Evolutionary conservation across 768 basidiomycete species (phyloP).

Genomic region (Psilocybe azurescens): DNA sequence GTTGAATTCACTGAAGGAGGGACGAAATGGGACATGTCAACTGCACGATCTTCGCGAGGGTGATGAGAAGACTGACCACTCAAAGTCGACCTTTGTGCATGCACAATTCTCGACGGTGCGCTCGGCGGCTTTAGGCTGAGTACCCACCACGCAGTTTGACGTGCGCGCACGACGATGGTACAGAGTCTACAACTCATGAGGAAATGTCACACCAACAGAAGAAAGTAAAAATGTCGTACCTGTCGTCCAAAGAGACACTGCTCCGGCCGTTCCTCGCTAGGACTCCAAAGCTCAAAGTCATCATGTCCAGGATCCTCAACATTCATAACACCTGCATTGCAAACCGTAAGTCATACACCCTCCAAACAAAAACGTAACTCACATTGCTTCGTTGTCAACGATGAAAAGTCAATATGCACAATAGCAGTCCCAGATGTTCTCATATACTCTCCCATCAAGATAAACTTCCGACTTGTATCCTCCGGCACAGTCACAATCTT

Average conservation of each 20-base stretch:
- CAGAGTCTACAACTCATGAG: conserved; percentile 59
- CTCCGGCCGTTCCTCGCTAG: conserved; percentile 87
- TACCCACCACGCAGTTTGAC: conserved; percentile 84
- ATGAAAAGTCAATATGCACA: conserved; percentile 88
- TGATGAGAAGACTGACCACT: conserved; percentile 68
- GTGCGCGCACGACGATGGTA: conserved; percentile 89
- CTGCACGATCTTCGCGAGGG: background rate
- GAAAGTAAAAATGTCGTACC: conserved; percentile 43
- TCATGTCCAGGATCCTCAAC: conserved; percentile 77
- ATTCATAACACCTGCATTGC: conserved; percentile 64
- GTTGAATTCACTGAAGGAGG: conserved; percentile 84
- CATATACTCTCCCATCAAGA: conserved; percentile 75
- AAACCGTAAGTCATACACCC: background rate
- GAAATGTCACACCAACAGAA: conserved; percentile 3
- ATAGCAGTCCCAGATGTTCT: conserved; percentile 58
- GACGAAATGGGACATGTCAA: conserved; percentile 2
- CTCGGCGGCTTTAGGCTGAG: conserved; percentile 56
- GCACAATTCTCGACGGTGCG: conserved; percentile 71
- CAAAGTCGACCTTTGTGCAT: conserved; percentile 82
- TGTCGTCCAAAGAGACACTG: conserved; percentile 91
- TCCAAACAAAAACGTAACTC: conserved; percentile 31
- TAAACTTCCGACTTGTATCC: conserved; percentile 91
- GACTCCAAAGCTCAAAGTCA: conserved; percentile 98
- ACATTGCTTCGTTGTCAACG: conserved; percentile 81
- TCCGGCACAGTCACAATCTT: conserved; percentile 86